These are phyloP conservation scores for Aspergillus tubingensis DNA, from an alignment of 2,329 filamentous ascomycete genomes.

Conservation along the genomic window DNA sequence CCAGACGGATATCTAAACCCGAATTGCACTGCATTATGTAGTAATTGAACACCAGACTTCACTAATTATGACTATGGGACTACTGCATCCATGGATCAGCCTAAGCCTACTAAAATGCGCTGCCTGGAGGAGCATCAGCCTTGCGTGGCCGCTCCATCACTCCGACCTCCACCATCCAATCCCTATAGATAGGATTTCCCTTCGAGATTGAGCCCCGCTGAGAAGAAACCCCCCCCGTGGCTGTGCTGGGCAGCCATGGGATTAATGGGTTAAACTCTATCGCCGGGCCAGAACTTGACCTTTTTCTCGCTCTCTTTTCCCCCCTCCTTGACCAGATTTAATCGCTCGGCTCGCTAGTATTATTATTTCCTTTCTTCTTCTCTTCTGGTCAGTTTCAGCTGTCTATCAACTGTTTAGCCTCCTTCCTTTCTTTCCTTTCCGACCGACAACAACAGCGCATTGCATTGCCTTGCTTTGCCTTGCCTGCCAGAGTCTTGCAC, in stretches of 20 bases:
- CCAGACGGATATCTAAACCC: too few relatives aligned
- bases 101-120: too few relatives aligned
- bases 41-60: too few relatives aligned
- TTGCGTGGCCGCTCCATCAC: not conserved
- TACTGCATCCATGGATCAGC: not conserved
- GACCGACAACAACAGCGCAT: not conserved
- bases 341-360: not conserved
- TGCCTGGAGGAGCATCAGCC: not conserved
- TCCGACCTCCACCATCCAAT: not conserved
- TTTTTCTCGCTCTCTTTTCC: not conserved
- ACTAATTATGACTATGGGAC: too few relatives aligned
- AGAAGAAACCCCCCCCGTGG: constrained; percentile 1
- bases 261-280: constrained; percentile 8
- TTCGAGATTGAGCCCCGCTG: too few relatives aligned
- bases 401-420: not conserved
- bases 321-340: not conserved
- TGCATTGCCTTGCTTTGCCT: not conserved
- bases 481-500: not conserved
- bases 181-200: not conserved
- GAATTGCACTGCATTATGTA: too few relatives aligned
- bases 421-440: not conserved
- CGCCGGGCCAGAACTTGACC: not conserved
- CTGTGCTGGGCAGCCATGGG: constrained; percentile 10
- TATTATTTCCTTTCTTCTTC: not conserved
- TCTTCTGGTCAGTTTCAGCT: not conserved